Conservation (phyloP, 768 basidiomycete genomes). For the Melanogaster broomeanus region DNA sequence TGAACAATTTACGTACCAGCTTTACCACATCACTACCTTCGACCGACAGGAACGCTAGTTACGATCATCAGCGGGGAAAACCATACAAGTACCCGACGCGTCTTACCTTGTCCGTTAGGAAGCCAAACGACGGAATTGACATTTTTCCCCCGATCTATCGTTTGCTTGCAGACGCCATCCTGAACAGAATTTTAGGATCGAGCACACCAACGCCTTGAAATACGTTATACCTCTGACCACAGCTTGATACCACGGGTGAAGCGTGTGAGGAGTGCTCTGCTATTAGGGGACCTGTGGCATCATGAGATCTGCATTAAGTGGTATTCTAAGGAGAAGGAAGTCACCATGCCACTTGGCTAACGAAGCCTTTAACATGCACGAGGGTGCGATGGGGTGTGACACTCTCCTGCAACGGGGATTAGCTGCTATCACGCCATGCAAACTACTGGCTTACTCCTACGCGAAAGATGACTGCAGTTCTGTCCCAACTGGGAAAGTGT, state of each 20-base stretch:
- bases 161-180: slow-evolving; percentile 51
- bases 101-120: slow-evolving; percentile 46
- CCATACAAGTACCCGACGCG: background rate
- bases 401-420: slow-evolving; percentile 34
- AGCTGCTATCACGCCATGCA: background rate
- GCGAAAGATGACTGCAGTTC: slow-evolving; percentile 48
- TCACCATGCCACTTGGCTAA: slow-evolving; percentile 56
- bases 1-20: slow-evolving; percentile 33
- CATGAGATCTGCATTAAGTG: background rate
- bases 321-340: background rate
- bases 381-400: slow-evolving; percentile 45
- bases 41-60: slow-evolving; percentile 49
- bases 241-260: slow-evolving; percentile 49
- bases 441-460: slow-evolving; percentile 38
- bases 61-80: background rate
- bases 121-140: slow-evolving; percentile 54
- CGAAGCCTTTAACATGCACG: slow-evolving; percentile 51
- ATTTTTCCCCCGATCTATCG: slow-evolving; percentile 45
- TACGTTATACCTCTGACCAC: slow-evolving; percentile 46
- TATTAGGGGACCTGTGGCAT: slow-evolving; percentile 45
- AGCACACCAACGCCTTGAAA: background rate
- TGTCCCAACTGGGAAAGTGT: slow-evolving; percentile 42
- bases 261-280: slow-evolving; percentile 46
- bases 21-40: slow-evolving; percentile 48
- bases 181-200: slow-evolving; percentile 16